Conservation (phyloP, 2,329 filamentous ascomycete species). For the Penicillium sclerotiorum region DNA sequence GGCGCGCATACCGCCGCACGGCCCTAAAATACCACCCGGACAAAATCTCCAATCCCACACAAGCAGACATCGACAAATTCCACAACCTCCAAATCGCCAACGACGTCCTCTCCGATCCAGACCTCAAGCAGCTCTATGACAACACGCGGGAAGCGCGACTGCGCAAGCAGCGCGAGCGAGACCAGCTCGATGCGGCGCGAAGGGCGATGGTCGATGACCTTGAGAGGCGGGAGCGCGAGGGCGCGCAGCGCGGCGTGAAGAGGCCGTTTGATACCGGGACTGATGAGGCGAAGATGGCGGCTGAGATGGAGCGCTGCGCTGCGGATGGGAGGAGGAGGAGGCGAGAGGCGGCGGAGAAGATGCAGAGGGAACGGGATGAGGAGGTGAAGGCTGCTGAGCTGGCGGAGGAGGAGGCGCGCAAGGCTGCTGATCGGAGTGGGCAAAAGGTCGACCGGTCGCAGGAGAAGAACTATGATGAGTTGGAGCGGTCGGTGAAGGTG, state of each 20-base stretch:
- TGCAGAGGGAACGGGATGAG: constrained; percentile 49
- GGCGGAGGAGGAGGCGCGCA: constrained; percentile 49
- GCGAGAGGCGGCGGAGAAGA: constrained; percentile 51
- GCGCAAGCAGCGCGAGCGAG: constrained; percentile 70
- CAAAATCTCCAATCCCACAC: constrained; percentile 73
- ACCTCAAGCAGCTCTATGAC: constrained; percentile 76
- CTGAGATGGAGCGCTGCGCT: constrained; percentile 56
- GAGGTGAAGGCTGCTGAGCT: constrained; percentile 40
- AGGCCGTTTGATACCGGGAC: constrained; percentile 53
- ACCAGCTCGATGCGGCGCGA: constrained; percentile 72
- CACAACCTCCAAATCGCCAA: constrained; percentile 83
- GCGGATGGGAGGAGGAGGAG: constrained; percentile 56
- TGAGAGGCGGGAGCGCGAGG: constrained; percentile 70
- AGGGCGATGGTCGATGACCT: constrained; percentile 83
- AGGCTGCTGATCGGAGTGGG: constrained; percentile 34
- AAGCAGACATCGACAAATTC: constrained; percentile 74
- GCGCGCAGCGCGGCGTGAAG: constrained; percentile 54
- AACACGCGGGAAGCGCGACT: constrained; percentile 70
- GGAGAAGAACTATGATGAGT: constrained; percentile 51
- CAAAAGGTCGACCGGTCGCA: constrained; percentile 38
- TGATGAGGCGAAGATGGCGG: constrained; percentile 54
- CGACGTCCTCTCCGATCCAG: constrained; percentile 74
- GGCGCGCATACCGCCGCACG: constrained; percentile 79
- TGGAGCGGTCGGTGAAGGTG: constrained; percentile 61
- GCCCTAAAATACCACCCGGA: constrained; percentile 93